Percentiles rank a stretch among this genome's conserved stretches.
Evolutionary conservation across 2,329 filamentous ascomycete species (phyloP).

Genomic region (Cryoendolithus antarcticus): DNA sequence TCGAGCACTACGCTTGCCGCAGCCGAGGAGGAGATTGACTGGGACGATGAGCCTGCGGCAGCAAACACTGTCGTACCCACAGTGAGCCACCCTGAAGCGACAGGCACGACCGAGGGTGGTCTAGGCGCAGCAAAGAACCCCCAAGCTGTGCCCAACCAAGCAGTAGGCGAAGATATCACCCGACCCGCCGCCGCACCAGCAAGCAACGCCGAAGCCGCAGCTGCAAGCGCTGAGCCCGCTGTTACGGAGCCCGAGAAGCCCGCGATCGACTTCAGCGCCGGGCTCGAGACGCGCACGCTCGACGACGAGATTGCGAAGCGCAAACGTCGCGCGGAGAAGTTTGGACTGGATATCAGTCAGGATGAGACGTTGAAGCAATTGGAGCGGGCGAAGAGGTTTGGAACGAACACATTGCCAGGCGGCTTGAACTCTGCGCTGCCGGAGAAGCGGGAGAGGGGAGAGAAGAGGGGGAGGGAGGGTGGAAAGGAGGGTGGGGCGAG

Average conservation of each 20-base stretch:
- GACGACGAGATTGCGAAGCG: conserved; percentile 48
- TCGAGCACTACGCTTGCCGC: conserved; percentile 21
- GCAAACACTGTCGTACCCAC: conserved; percentile 20
- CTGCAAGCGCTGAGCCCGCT: not conserved
- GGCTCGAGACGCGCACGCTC: conserved; percentile 51
- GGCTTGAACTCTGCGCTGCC: conserved; percentile 63
- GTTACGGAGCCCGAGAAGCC: conserved; percentile 11
- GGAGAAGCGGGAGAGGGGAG: conserved; percentile 42
- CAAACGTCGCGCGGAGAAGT: conserved; percentile 57
- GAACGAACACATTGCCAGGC: conserved; percentile 41
- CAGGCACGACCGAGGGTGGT: conserved; percentile 32
- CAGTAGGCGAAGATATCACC: conserved; percentile 30
- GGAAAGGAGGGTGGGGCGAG: conserved; percentile 32
- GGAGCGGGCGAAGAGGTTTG: conserved; percentile 61
- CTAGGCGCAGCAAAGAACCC: conserved; percentile 33
- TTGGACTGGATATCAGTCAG: conserved; percentile 51
- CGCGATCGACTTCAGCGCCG: conserved; percentile 44
- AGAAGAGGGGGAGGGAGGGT: conserved; percentile 43
- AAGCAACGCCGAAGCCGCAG: conserved; percentile 3
- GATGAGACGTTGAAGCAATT: conserved; percentile 41
- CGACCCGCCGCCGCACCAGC: conserved; percentile 18
- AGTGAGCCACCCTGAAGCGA: conserved; percentile 26
- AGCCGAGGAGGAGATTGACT: conserved; percentile 62
- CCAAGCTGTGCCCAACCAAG: conserved; percentile 34
- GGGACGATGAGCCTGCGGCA: conserved; percentile 47